Conservation (phyloP, 108 stramenopile species). For the Conticribra guillardii region DNA sequence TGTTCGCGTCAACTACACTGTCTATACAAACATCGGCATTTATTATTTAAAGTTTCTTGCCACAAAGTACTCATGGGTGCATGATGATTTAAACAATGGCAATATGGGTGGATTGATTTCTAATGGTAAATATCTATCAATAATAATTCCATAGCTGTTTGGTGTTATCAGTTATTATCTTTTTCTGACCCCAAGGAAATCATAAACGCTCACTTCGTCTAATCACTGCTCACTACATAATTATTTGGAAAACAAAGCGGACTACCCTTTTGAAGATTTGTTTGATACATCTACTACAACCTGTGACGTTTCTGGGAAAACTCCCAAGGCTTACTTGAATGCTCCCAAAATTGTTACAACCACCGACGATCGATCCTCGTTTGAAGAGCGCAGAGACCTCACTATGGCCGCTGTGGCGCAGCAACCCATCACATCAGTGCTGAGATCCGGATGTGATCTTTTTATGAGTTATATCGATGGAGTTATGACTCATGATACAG, state of each 20-base stretch:
- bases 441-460: slow-evolving; percentile 54
- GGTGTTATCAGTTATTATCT: too few species aligned
- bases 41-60: too few species aligned
- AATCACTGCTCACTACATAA: too few species aligned
- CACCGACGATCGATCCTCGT: slow-evolving; percentile 32
- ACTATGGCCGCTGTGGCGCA: slow-evolving; percentile 52
- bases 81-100: slow-evolving; percentile 37
- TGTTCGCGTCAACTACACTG: too few species aligned
- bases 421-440: slow-evolving; percentile 57
- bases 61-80: slow-evolving; percentile 21
- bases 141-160: too few species aligned
- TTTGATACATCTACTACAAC: slow-evolving; percentile 32
- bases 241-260: too few species aligned
- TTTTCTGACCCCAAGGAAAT: too few species aligned
- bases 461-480: slow-evolving; percentile 81
- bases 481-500: slow-evolving; percentile 75
- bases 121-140: neutral
- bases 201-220: too few species aligned
- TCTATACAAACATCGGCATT: too few species aligned
- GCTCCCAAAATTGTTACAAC: slow-evolving; percentile 38
- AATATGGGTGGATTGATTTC: slow-evolving; percentile 50
- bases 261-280: slow-evolving; percentile 59
- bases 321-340: slow-evolving; percentile 29
- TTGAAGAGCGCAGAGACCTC: slow-evolving; percentile 48
- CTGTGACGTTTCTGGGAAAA: slow-evolving; percentile 24